These are phyloP conservation scores for Alternaria brassicicola DNA, from an alignment of 2,329 filamentous ascomycete species.

Conservation along the genomic window DNA sequence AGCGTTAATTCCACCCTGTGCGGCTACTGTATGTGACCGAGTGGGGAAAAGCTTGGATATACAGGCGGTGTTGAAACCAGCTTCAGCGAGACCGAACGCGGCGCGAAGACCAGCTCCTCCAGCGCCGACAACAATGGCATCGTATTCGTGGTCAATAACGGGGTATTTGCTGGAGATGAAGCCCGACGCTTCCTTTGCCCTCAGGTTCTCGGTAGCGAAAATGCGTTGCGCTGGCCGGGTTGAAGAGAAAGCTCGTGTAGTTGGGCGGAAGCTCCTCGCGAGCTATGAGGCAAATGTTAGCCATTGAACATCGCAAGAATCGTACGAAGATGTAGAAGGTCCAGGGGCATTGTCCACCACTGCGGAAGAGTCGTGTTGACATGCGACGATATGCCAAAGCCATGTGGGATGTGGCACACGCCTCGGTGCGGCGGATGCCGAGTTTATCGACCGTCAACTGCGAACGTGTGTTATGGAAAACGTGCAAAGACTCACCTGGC, in stretches of 20 bases:
- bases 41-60: constrained; percentile 87
- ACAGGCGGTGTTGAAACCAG: constrained; percentile 87
- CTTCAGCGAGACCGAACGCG: constrained; percentile 84
- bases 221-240: constrained; percentile 83
- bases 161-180: constrained; percentile 90
- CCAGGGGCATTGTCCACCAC: not conserved
- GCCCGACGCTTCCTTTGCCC: constrained; percentile 90
- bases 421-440: constrained; percentile 35
- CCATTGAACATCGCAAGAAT: constrained; percentile 27
- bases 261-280: constrained; percentile 66
- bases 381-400: constrained; percentile 16
- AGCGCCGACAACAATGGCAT: constrained; percentile 91
- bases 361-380: not conserved
- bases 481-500: constrained; percentile 42
- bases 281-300: constrained; percentile 58
- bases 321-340: not conserved
- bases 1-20: constrained; percentile 81
- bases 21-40: constrained; percentile 81
- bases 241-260: constrained; percentile 82
- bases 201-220: constrained; percentile 81
- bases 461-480: constrained; percentile 17
- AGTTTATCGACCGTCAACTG: constrained; percentile 16
- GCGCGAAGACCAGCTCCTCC: constrained; percentile 82
- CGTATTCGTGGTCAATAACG: constrained; percentile 98
- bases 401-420: constrained; percentile 32